These are phyloP conservation scores for Phylloporus sp. DNA, from an alignment of 768 basidiomycete genomes.

Conservation along the genomic window DNA sequence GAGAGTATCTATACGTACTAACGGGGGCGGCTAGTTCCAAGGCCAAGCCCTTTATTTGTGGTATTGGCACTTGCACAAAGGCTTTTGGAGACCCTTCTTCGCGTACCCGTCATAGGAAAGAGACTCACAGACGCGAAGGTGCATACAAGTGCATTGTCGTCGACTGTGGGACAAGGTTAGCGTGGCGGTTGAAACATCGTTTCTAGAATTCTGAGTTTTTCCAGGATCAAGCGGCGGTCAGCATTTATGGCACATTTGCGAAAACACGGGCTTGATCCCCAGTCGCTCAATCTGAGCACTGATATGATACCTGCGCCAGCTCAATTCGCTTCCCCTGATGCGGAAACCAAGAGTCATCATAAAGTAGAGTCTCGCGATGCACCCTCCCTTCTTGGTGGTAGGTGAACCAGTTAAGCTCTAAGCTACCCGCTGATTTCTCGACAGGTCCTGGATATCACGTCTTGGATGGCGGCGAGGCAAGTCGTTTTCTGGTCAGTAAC, in stretches of 20 bases:
- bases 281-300: conserved; percentile 13
- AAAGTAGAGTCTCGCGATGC: conserved; percentile 5
- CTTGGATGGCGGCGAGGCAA: not conserved
- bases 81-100: conserved; percentile 70
- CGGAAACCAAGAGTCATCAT: not conserved
- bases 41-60: conserved; percentile 50
- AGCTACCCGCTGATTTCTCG: conserved; percentile 1
- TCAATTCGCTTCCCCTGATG: conserved; percentile 1
- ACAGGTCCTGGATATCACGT: conserved; percentile 11
- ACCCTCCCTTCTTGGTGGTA: conserved; percentile 12
- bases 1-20: conserved; percentile 1
- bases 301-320: conserved; percentile 24
- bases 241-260: conserved; percentile 51
- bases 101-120: conserved; percentile 57
- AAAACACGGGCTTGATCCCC: conserved; percentile 40
- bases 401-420: conserved; percentile 1
- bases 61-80: conserved; percentile 40
- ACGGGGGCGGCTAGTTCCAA: conserved; percentile 37
- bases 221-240: conserved; percentile 61
- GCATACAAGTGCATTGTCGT: conserved; percentile 42
- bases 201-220: not conserved
- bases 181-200: not conserved
- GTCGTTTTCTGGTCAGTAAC: not conserved
- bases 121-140: conserved; percentile 44
- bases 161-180: conserved; percentile 47